Conservation (phyloP, 2,329 filamentous ascomycete species). For the Akanthomyces uredinophilus region DNA sequence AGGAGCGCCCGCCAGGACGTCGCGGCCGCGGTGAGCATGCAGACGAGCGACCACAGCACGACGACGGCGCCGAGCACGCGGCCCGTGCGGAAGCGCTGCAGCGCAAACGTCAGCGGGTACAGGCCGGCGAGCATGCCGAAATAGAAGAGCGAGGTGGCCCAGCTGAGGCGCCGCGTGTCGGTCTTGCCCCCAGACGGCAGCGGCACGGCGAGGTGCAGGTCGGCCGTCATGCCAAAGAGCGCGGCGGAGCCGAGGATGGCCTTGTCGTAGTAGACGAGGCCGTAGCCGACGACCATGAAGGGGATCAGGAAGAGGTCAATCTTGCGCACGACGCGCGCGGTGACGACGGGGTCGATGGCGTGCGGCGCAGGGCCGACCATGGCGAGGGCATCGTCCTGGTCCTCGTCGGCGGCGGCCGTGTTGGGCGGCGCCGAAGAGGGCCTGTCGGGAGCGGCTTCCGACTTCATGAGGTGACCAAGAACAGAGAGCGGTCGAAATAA, state of each 20-base stretch:
- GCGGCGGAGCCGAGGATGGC: constrained; percentile 69
- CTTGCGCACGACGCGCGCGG: constrained; percentile 56
- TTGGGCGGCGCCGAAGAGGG: neutral
- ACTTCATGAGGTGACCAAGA: neutral
- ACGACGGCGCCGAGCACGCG: constrained; percentile 59
- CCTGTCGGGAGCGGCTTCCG: neutral
- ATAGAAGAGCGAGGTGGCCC: constrained; percentile 76
- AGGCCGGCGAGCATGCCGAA: constrained; percentile 72
- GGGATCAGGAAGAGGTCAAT: constrained; percentile 65
- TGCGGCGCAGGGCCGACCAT: constrained; percentile 55
- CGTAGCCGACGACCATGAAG: constrained; percentile 54
- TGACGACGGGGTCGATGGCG: constrained; percentile 48
- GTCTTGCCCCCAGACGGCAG: constrained; percentile 32
- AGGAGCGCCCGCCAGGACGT: constrained; percentile 59
- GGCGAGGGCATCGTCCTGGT: constrained; percentile 47
- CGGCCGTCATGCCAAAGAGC: constrained; percentile 70
- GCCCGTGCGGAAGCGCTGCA: constrained; percentile 64
- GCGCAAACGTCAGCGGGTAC: constrained; percentile 66
- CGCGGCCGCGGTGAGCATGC: constrained; percentile 64
- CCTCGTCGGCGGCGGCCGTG: neutral
- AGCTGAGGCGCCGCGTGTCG: constrained; percentile 64
- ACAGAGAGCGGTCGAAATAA: neutral
- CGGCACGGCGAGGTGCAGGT: constrained; percentile 55
- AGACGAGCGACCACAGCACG: constrained; percentile 61
- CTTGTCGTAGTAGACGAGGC: constrained; percentile 45